Conservation (phyloP, 371 early-diverging fungal species). For the Ordospora pajunii region DNA sequence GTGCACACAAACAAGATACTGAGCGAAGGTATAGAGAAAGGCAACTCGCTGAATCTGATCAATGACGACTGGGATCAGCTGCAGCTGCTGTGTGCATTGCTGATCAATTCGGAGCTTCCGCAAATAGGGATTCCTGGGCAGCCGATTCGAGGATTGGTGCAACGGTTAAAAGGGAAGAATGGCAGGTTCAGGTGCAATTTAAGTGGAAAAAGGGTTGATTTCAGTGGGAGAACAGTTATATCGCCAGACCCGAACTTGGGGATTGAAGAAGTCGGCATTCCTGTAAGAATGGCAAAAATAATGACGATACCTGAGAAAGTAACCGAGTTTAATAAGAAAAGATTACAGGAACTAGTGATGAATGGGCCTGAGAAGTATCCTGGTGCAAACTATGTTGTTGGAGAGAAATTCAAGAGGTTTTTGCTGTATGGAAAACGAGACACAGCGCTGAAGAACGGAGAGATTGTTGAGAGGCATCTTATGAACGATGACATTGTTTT, state of each 20-base stretch:
- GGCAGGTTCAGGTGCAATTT: constrained; percentile 98
- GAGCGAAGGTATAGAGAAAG: constrained; percentile 70
- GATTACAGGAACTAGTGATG: constrained; percentile 65
- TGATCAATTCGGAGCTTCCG: constrained; percentile 87
- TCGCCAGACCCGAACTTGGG: constrained; percentile 96
- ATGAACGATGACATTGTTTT: constrained; percentile 89
- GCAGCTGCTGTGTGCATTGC: constrained; percentile 83
- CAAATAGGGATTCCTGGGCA: constrained; percentile 60
- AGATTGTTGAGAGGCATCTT: constrained; percentile 89
- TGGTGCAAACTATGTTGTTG: constrained; percentile 82
- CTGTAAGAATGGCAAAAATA: constrained; percentile 80
- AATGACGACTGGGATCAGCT: constrained; percentile 92
- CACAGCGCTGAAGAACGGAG: constrained; percentile 74
- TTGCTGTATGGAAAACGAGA: constrained; percentile 70
- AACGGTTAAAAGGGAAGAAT: constrained; percentile 95
- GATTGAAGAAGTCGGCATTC: constrained; percentile 92
- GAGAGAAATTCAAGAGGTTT: constrained; percentile 62
- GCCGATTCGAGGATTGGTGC: constrained; percentile 74
- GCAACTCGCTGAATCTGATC: constrained; percentile 65
- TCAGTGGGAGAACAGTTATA: constrained; percentile 96
- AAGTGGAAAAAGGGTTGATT: constrained; percentile 98
- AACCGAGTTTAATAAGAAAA: constrained; percentile 72
- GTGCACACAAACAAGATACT: constrained; percentile 80
- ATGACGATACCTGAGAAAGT: constrained; percentile 93
- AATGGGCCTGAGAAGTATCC: constrained; percentile 85